Evolutionary conservation across 495 filamentous ascomycete species (phyloP).

Genomic region (Aspergillus conjunctus): DNA sequence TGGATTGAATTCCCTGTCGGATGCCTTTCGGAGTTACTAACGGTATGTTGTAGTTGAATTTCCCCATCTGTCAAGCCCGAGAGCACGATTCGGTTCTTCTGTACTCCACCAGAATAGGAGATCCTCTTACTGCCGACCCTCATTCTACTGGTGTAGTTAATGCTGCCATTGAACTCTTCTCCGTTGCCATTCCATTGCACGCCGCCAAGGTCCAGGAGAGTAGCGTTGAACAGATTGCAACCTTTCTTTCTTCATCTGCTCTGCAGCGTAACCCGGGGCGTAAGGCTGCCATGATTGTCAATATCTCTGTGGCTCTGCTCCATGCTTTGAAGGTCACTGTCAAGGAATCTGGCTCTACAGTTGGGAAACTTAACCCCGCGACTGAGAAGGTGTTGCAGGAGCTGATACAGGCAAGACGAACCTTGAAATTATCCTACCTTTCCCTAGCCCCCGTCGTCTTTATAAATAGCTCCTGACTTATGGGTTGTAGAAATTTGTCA

Average conservation of each 20-base stretch:
- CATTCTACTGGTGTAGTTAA: slow-evolving; percentile 93
- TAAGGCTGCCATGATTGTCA: slow-evolving; percentile 87
- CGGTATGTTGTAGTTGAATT: slow-evolving; percentile 50
- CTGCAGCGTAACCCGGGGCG: slow-evolving; percentile 86
- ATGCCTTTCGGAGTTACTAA: slow-evolving; percentile 16
- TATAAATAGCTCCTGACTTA: slow-evolving; percentile 15
- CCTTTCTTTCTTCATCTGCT: slow-evolving; percentile 74
- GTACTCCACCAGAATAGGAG: slow-evolving; percentile 58
- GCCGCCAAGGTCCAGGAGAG: slow-evolving; percentile 92
- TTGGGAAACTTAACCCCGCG: slow-evolving; percentile 72
- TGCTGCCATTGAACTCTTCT: slow-evolving; percentile 88
- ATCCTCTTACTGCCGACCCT: slow-evolving; percentile 67
- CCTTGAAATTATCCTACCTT: neutral
- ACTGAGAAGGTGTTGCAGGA: slow-evolving; percentile 90
- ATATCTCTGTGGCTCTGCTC: slow-evolving; percentile 80
- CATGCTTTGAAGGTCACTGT: slow-evolving; percentile 80
- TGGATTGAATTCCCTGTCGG: slow-evolving; percentile 15
- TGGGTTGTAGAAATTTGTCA: slow-evolving; percentile 61
- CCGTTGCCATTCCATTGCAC: slow-evolving; percentile 84
- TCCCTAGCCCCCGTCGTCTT: neutral
- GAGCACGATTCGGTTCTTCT: slow-evolving; percentile 89
- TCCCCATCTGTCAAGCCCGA: slow-evolving; percentile 77
- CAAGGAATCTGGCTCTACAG: slow-evolving; percentile 70
- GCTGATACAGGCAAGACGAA: slow-evolving; percentile 61
- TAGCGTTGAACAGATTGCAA: slow-evolving; percentile 88